Percentiles rank a stretch among this genome's conserved stretches.
These are phyloP conservation scores for Aspergillus pseudonomiae DNA, from an alignment of 2,329 filamentous ascomycete genomes.

Conservation along the genomic window DNA sequence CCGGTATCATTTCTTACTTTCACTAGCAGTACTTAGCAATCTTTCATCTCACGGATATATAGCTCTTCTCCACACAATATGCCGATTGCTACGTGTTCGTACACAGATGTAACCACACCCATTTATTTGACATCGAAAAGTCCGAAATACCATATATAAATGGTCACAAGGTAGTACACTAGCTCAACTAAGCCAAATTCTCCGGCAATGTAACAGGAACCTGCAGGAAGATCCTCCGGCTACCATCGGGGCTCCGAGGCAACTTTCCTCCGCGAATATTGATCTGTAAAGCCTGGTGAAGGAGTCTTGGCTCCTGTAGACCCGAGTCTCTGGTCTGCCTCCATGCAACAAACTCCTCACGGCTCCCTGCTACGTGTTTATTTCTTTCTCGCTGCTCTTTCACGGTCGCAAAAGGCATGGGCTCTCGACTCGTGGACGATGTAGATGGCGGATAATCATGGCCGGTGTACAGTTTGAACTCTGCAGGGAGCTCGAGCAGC, in stretches of 20 bases:
- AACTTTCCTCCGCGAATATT: conserved; percentile 43
- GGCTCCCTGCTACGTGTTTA: conserved; percentile 31
- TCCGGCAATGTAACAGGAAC: not conserved
- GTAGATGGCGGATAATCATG: conserved; percentile 53
- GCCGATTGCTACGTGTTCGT: not conserved
- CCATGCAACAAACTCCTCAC: conserved; percentile 37
- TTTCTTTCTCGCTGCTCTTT: conserved; percentile 14
- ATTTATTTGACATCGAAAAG: not conserved
- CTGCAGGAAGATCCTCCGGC: not conserved
- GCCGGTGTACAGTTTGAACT: conserved; percentile 54
- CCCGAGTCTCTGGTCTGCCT: conserved; percentile 34
- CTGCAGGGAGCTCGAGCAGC: conserved; percentile 46
- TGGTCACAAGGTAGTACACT: not conserved
- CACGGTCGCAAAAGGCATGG: conserved; percentile 34
- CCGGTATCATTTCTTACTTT: no score
- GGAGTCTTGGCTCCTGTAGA: conserved; percentile 36
- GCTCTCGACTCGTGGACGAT: conserved; percentile 1
- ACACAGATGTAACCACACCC: not conserved
- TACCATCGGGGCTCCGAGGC: conserved; percentile 17
- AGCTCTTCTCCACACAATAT: no score
- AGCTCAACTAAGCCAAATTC: not conserved
- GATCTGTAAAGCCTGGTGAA: conserved; percentile 43
- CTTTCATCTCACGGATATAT: no score
- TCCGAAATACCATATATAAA: not conserved
- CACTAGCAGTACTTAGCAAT: no score